phyloP scores from a whole-genome alignment of 1,139 yeast genomes.

The Diutina siamensis region DNA sequence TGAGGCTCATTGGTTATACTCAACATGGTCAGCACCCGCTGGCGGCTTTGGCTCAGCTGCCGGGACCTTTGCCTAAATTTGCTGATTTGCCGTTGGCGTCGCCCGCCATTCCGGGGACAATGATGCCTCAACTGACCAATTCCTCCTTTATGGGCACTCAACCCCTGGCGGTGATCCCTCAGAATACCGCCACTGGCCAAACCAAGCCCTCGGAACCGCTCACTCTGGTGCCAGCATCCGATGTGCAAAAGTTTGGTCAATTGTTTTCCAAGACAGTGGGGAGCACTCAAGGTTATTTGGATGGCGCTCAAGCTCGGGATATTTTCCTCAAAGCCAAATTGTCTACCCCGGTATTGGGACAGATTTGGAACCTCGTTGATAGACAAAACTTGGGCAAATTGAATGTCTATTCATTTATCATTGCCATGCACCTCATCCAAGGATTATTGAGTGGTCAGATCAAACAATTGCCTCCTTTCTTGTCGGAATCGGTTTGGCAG shows the following conservation, averaged over 20 bases:
- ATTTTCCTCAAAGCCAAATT: slow-evolving; percentile 83
- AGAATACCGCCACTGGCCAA: slow-evolving; percentile 22
- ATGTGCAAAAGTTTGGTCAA: slow-evolving; percentile 59
- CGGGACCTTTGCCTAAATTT: slow-evolving; percentile 51
- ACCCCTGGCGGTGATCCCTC: slow-evolving; percentile 27
- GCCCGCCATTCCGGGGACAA: slow-evolving; percentile 10
- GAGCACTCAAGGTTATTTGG: slow-evolving; percentile 29
- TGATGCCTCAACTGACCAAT: slow-evolving; percentile 27
- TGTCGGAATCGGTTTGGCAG: slow-evolving; percentile 63
- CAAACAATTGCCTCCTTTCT: slow-evolving; percentile 52
- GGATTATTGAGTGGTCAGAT: slow-evolving; percentile 60
- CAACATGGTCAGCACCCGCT: slow-evolving; percentile 60
- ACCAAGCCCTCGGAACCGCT: slow-evolving; percentile 30
- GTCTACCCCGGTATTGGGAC: slow-evolving; percentile 65
- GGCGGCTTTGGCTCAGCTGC: slow-evolving; percentile 35
- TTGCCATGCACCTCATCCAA: slow-evolving; percentile 94
- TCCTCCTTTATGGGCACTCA: slow-evolving; percentile 39
- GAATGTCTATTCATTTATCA: slow-evolving; percentile 61
- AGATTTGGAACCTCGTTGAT: slow-evolving; percentile 85
- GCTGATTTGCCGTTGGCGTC: slow-evolving; percentile 21
- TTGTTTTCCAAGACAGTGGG: slow-evolving; percentile 72
- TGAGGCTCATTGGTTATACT: slow-evolving; percentile 82
- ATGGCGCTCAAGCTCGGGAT: slow-evolving; percentile 70
- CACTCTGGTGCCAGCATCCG: slow-evolving; percentile 53
- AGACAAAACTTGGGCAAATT: slow-evolving; percentile 61